A percentile compares a stretch with the other conserved stretches of the same genome.
phyloP scores from a whole-genome alignment of 2,329 filamentous ascomycete species.

The Fusarium chlamydosporum region DNA sequence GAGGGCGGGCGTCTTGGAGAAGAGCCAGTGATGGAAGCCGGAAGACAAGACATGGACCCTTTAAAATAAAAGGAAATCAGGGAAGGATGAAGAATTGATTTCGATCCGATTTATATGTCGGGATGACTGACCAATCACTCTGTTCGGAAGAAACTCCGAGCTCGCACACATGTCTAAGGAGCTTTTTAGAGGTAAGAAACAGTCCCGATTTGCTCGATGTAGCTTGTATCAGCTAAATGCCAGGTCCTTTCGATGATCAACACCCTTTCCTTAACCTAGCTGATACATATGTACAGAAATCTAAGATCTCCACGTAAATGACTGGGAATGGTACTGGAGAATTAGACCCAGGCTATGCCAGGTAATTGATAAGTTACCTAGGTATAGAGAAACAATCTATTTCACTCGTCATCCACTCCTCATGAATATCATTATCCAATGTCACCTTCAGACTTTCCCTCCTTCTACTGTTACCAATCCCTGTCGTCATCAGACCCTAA shows the following conservation, averaged over 20 bases:
- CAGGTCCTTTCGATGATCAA: neutral
- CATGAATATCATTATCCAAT: neutral
- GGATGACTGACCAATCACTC: neutral
- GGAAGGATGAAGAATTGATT: conserved; percentile 7
- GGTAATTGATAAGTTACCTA: neutral
- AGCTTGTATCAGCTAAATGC: neutral
- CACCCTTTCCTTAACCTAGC: neutral
- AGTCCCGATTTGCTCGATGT: neutral
- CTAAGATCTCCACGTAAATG: conserved; percentile 6
- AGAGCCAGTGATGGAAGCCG: neutral
- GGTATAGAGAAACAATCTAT: neutral
- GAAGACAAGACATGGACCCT: neutral
- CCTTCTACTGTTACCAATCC: neutral
- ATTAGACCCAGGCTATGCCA: neutral
- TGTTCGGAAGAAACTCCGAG: neutral
- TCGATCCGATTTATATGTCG: conserved; percentile 7
- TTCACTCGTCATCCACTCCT: neutral
- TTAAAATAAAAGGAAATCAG: neutral
- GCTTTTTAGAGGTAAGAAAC: neutral
- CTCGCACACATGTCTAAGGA: neutral
- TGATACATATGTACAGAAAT: neutral
- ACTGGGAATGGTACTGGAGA: neutral
- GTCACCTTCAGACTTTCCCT: neutral
- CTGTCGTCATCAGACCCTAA: neutral
- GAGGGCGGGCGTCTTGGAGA: neutral